phyloP scores from a whole-genome alignment of 371 early-diverging fungal species.

The Mucor irregularis region DNA sequence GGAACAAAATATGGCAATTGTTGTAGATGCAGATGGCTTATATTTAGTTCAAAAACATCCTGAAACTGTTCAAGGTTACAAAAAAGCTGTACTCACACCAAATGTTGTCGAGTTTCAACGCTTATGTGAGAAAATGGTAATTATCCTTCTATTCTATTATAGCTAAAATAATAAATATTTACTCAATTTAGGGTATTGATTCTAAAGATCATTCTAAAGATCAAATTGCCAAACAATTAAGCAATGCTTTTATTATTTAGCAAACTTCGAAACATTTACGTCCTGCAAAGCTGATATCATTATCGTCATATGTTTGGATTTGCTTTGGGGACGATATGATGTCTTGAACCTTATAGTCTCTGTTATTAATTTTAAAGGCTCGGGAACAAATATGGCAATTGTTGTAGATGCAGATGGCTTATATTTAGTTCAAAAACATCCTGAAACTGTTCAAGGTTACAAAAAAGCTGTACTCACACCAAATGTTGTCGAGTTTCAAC shows the following conservation, averaged over 20 bases:
- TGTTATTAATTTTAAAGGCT: constrained; percentile 68
- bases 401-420: constrained; percentile 95
- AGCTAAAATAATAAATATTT: constrained; percentile 6
- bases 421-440: constrained; percentile 71
- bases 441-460: constrained; percentile 74
- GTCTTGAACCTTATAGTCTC: no score
- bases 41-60: constrained; percentile 76
- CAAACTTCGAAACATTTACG: no score
- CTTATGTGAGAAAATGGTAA: constrained; percentile 73
- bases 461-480: constrained; percentile 86
- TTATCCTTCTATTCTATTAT: not conserved
- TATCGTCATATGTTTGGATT: no score
- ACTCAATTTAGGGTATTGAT: constrained; percentile 39
- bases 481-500: constrained; percentile 84
- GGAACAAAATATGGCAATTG: constrained; percentile 68
- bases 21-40: constrained; percentile 94
- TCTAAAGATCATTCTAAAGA: constrained; percentile 34
- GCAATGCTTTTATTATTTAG: no score
- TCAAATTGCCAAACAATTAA: constrained; percentile 39
- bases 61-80: constrained; percentile 69
- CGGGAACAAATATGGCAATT: constrained; percentile 67
- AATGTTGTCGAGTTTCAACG: constrained; percentile 87
- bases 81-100: constrained; percentile 85
- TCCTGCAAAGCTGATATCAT: no score
- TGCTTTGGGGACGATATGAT: no score